These are phyloP conservation scores for Lactarius indigo DNA, from an alignment of 768 basidiomycete species.

Conservation along the genomic window DNA sequence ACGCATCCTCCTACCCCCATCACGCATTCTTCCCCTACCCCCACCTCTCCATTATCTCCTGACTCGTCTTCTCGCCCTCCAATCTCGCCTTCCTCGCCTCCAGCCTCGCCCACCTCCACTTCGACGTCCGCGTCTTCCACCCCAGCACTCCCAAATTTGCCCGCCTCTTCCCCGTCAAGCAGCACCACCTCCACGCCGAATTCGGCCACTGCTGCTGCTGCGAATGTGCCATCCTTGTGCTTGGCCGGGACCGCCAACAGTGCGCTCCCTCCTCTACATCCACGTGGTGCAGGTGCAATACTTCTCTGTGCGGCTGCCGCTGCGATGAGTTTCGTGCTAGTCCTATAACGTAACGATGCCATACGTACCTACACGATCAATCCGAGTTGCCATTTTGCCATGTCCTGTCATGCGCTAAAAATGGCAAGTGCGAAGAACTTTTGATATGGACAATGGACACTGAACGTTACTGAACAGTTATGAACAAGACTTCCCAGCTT, in stretches of 20 bases:
- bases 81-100: background rate
- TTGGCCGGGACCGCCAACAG: background rate
- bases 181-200: background rate
- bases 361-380: background rate
- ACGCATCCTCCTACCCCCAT: background rate
- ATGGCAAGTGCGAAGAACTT: too few species aligned
- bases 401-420: too few species aligned
- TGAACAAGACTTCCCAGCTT: too few species aligned
- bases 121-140: background rate
- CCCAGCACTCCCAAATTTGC: background rate
- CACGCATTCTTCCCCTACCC: too few species aligned
- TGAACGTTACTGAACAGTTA: too few species aligned
- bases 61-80: background rate
- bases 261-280: background rate
- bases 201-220: background rate
- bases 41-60: background rate
- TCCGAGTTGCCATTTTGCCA: too few species aligned
- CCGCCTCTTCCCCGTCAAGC: background rate
- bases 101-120: background rate
- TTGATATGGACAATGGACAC: too few species aligned
- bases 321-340: background rate
- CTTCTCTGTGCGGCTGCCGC: background rate
- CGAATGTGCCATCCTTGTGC: background rate
- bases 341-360: background rate
- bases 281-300: background rate